Evolutionary conservation across 495 filamentous ascomycete genomes (phyloP).

Genomic region (Extremus antarcticus): DNA sequence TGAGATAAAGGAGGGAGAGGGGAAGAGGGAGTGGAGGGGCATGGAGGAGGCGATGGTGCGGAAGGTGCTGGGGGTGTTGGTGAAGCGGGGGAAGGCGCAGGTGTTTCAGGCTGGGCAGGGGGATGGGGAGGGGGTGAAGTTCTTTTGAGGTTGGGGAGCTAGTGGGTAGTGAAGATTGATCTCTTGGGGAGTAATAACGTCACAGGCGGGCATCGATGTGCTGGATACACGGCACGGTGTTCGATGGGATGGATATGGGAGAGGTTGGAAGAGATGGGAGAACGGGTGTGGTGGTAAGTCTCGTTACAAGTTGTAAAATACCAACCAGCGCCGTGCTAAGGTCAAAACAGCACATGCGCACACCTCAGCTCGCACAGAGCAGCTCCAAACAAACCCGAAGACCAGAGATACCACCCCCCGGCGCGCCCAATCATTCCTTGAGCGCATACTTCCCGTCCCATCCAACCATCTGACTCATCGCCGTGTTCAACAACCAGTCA

Average conservation of each 20-base stretch:
- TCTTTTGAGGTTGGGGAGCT: constrained; percentile 54
- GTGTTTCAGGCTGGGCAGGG: constrained; percentile 80
- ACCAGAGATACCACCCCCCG: too few species aligned
- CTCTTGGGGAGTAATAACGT: too few species aligned
- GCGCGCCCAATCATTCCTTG: neutral
- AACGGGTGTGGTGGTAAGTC: too few species aligned
- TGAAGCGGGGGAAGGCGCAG: constrained; percentile 84
- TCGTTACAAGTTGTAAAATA: too few species aligned
- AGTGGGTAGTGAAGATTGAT: too few species aligned
- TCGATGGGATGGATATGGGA: too few species aligned
- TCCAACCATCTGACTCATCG: constrained; percentile 68
- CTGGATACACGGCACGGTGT: too few species aligned
- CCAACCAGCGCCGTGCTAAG: constrained; percentile 4
- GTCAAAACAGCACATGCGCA: neutral
- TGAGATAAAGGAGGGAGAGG: constrained; percentile 60
- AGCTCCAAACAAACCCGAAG: too few species aligned
- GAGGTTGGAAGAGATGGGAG: too few species aligned
- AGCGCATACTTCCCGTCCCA: constrained; percentile 51
- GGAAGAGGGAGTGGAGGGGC: constrained; percentile 20
- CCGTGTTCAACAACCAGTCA: constrained; percentile 83
- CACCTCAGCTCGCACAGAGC: neutral
- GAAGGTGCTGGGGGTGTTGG: constrained; percentile 64
- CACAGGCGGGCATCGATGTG: too few species aligned
- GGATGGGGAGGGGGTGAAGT: constrained; percentile 80
- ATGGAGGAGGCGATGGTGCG: constrained; percentile 73